Percentiles rank a stretch among this genome's conserved stretches.
Evolutionary conservation across 768 basidiomycete species (phyloP).

Genomic region (Naganishia friedmannii): DNA sequence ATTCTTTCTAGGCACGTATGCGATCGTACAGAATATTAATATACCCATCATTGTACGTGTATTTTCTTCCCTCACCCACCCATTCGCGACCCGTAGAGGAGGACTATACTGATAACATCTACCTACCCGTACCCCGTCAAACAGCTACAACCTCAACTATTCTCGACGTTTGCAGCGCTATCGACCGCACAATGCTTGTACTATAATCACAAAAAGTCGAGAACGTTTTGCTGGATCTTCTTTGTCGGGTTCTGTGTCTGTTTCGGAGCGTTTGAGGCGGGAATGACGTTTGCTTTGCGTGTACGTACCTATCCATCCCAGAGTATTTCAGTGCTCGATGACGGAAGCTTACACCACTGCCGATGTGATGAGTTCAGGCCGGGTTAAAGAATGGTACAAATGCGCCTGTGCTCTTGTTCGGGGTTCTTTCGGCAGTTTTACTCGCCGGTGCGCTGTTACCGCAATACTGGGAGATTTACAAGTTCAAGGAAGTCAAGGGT

Average conservation of each 20-base stretch:
- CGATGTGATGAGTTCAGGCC: conserved; percentile 45
- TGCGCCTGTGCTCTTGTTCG: conserved; percentile 60
- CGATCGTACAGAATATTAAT: conserved; percentile 64
- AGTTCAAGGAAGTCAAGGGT: conserved; percentile 54
- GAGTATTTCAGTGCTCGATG: neutral
- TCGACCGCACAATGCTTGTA: conserved; percentile 72
- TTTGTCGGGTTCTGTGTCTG: conserved; percentile 55
- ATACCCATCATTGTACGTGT: conserved; percentile 70
- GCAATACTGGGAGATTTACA: conserved; percentile 75
- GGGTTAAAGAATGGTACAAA: conserved; percentile 52
- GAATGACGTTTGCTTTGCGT: conserved; percentile 62
- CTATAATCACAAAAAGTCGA: conserved; percentile 59
- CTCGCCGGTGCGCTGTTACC: conserved; percentile 61
- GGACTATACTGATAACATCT: neutral
- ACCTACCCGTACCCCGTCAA: neutral
- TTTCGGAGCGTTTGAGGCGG: conserved; percentile 62
- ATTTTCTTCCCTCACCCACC: conserved; percentile 49
- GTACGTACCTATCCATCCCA: conserved; percentile 48
- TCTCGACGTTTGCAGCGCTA: conserved; percentile 61
- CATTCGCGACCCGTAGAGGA: too few species aligned
- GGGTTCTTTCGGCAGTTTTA: conserved; percentile 62
- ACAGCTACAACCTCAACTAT: conserved; percentile 53
- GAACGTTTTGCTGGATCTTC: conserved; percentile 48
- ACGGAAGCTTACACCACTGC: too few species aligned
- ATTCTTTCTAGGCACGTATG: conserved; percentile 67